A percentile compares a stretch with the other conserved stretches of the same genome.
These are phyloP conservation scores for Clavispora asparagi DNA, from an alignment of 805 yeast genomes.

Conservation along the genomic window DNA sequence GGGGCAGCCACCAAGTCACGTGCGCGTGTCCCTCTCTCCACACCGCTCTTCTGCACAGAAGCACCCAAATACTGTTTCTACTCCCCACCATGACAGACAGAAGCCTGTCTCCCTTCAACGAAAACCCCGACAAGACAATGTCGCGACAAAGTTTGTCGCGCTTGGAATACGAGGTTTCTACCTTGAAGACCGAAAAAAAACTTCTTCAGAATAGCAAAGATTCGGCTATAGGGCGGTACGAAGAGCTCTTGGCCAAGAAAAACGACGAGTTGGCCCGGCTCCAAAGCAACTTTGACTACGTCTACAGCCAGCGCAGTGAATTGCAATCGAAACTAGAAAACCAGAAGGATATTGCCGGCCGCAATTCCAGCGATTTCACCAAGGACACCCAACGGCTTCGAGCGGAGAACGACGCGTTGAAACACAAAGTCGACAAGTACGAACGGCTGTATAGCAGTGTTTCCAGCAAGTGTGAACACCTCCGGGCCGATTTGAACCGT, in stretches of 20 bases:
- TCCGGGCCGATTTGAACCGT: slow-evolving; percentile 31
- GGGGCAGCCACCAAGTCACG: neutral
- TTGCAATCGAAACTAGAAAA: slow-evolving; percentile 28
- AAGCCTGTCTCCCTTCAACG: slow-evolving; percentile 16
- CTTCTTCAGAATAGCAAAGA: slow-evolving; percentile 25
- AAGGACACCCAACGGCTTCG: slow-evolving; percentile 15
- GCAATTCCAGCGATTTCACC: slow-evolving; percentile 15
- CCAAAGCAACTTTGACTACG: slow-evolving; percentile 32
- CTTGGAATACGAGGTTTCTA: slow-evolving; percentile 29
- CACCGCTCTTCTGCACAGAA: neutral
- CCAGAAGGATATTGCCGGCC: slow-evolving; percentile 22
- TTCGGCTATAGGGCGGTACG: slow-evolving; percentile 16
- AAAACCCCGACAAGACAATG: slow-evolving; percentile 8
- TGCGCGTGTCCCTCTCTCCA: neutral
- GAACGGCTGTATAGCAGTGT: slow-evolving; percentile 18
- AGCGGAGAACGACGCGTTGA: slow-evolving; percentile 13
- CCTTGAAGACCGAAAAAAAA: slow-evolving; percentile 30
- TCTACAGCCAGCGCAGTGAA: slow-evolving; percentile 30
- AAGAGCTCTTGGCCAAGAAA: slow-evolving; percentile 24
- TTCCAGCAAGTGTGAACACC: slow-evolving; percentile 26
- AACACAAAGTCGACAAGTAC: slow-evolving; percentile 11
- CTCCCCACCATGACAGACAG: slow-evolving; percentile 7
- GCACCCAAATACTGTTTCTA: neutral
- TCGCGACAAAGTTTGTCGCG: slow-evolving; percentile 10
- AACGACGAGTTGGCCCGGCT: slow-evolving; percentile 27